Percentiles rank a stretch among this genome's conserved stretches.
Evolutionary conservation across 441 rosid genomes (phyloP).

Genomic region (Isatis lusitanica): DNA sequence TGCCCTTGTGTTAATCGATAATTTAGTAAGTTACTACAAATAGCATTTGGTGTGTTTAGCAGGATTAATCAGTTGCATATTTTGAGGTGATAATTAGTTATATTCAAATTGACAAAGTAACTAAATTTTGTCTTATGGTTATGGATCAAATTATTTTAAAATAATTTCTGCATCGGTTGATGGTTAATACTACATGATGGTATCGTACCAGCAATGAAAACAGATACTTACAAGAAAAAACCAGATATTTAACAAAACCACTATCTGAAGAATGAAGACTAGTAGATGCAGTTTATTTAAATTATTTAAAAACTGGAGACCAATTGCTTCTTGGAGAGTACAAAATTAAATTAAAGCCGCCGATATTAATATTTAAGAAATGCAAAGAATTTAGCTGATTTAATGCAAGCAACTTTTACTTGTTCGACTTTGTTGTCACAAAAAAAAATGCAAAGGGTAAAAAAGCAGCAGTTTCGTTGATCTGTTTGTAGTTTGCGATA

Average conservation of each 20-base stretch:
- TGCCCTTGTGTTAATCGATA: slow-evolving; percentile 7
- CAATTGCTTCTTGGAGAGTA: slow-evolving; percentile 9
- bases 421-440: not conserved
- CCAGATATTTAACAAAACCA: not conserved
- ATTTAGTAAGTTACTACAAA: not conserved
- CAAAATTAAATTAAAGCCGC: slow-evolving; percentile 11
- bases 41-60: not conserved
- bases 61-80: not conserved
- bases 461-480: too few species aligned
- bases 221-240: too few species aligned
- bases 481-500: too few species aligned
- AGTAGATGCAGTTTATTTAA: not conserved
- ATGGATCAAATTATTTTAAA: not conserved
- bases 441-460: slow-evolving; percentile 13
- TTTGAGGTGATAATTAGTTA: not conserved
- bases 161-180: too few species aligned
- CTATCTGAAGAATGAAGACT: not conserved
- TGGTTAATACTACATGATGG: too few species aligned
- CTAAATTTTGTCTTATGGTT: not conserved
- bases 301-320: too few species aligned
- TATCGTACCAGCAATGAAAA: too few species aligned
- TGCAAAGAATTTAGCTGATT: not conserved
- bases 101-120: slow-evolving; percentile 2
- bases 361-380: not conserved
- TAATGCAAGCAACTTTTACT: not conserved